Percentiles rank a stretch among this genome's conserved stretches.
Conservation (phyloP, 1,139 yeast genomes). For the Candida tropicalis region DNA sequence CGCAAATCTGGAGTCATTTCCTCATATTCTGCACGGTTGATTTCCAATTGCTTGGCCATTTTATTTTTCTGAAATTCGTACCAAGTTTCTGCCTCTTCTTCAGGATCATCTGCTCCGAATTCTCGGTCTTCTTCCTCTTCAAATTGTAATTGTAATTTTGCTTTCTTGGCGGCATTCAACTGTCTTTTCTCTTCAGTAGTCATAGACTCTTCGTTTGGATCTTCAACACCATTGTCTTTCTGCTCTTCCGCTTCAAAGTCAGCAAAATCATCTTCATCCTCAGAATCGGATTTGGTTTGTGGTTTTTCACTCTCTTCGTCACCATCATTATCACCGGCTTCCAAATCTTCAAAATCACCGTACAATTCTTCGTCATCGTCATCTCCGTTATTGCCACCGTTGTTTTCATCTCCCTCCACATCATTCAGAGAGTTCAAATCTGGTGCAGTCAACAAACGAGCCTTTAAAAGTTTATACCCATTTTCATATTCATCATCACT, state of each 20-base stretch:
- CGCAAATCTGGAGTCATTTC: slow-evolving; percentile 77
- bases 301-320: slow-evolving; percentile 25
- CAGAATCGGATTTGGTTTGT: slow-evolving; percentile 9
- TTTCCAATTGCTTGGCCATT: slow-evolving; percentile 93
- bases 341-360: slow-evolving; percentile 84
- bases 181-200: slow-evolving; percentile 73
- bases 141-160: slow-evolving; percentile 81
- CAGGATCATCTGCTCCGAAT: slow-evolving; percentile 72
- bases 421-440: slow-evolving; percentile 38
- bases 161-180: slow-evolving; percentile 85
- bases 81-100: slow-evolving; percentile 90
- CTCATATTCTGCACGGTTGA: slow-evolving; percentile 79
- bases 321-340: too few relatives aligned
- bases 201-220: slow-evolving; percentile 41
- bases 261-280: slow-evolving; percentile 41
- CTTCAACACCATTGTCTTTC: slow-evolving; percentile 38
- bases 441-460: slow-evolving; percentile 73
- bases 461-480: slow-evolving; percentile 51
- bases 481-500: slow-evolving; percentile 45
- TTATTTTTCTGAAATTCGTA: slow-evolving; percentile 96
- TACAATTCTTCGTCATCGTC: slow-evolving; percentile 57
- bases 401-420: slow-evolving; percentile 36
- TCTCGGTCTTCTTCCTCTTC: slow-evolving; percentile 89
- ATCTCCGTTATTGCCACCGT: slow-evolving; percentile 35
- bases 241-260: slow-evolving; percentile 57